Percentiles rank a stretch among this genome's conserved stretches.
Evolutionary conservation across 2,329 filamentous ascomycete genomes (phyloP).

Genomic region (Myriosclerotinia scirpicola): DNA sequence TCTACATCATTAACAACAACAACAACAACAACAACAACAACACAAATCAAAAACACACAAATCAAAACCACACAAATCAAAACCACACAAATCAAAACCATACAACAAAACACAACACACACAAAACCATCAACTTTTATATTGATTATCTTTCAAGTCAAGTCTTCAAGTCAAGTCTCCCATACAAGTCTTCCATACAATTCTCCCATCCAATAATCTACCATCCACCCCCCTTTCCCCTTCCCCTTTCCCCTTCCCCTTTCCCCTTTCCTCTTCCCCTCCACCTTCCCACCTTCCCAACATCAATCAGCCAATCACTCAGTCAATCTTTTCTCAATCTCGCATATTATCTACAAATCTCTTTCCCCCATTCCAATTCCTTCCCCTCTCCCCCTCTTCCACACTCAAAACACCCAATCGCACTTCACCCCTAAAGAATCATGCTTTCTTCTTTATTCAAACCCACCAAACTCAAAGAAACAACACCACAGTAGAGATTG

Average conservation of each 20-base stretch:
- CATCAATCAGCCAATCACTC: neutral
- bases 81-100: too few species aligned
- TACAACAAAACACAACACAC: too few species aligned
- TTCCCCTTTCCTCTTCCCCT: neutral
- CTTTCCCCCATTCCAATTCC: neutral
- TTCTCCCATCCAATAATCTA: neutral
- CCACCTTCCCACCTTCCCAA: neutral
- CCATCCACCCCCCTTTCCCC: neutral
- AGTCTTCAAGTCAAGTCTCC: too few species aligned
- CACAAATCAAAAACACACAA: too few species aligned
- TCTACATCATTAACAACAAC: too few species aligned
- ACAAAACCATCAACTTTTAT: too few species aligned
- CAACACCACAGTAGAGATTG: slow-evolving; percentile 9
- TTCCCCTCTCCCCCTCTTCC: too few species aligned
- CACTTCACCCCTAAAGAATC: neutral
- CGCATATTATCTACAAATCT: neutral
- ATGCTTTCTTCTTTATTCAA: neutral
- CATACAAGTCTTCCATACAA: too few species aligned
- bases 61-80: too few species aligned
- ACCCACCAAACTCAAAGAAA: neutral
- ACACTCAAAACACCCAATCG: neutral
- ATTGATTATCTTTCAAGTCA: too few species aligned
- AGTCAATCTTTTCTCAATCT: neutral
- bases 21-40: too few species aligned
- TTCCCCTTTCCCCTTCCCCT: neutral